phyloP scores from a whole-genome alignment of 129 eudicot species.

The Chrysanthemum makinoi region DNA sequence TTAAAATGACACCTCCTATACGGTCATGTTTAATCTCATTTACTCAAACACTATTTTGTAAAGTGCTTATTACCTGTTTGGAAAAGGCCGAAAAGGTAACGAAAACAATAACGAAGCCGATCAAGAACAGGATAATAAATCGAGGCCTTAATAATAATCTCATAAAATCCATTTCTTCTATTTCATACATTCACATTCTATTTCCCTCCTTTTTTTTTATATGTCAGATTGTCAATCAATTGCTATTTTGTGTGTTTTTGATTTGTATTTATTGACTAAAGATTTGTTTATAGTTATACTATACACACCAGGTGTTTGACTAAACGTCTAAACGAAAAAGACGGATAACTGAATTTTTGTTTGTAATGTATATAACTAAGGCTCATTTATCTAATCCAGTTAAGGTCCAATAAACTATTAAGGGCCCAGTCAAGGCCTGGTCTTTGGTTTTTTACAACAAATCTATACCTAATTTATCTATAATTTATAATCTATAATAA shows the following conservation, averaged over 20 bases:
- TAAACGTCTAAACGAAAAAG: constrained; percentile 9
- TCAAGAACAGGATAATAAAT: constrained; percentile 38
- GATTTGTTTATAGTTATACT: not conserved
- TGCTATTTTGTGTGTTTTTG: constrained; percentile 26
- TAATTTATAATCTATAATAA: no score
- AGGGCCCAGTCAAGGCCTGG: no score
- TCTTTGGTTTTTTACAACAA: no score
- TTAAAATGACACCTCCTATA: no score
- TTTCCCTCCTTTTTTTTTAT: constrained; percentile 16
- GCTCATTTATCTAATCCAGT: no score
- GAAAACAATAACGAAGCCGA: constrained; percentile 41
- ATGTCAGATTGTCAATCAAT: not conserved
- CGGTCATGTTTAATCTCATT: no score
- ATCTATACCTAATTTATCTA: no score
- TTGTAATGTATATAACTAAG: no score
- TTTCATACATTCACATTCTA: constrained; percentile 31
- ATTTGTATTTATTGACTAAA: not conserved
- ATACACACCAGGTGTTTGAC: constrained; percentile 30
- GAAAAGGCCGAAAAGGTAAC: constrained; percentile 46
- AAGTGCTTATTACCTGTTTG: constrained; percentile 39
- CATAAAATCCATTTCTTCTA: constrained; percentile 43
- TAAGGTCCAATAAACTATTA: no score
- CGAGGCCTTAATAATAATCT: constrained; percentile 42
- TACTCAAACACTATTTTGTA: no score
- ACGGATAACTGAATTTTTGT: constrained; percentile 3